Conservation (phyloP, 768 basidiomycete species). For the Suillus subluteus region DNA sequence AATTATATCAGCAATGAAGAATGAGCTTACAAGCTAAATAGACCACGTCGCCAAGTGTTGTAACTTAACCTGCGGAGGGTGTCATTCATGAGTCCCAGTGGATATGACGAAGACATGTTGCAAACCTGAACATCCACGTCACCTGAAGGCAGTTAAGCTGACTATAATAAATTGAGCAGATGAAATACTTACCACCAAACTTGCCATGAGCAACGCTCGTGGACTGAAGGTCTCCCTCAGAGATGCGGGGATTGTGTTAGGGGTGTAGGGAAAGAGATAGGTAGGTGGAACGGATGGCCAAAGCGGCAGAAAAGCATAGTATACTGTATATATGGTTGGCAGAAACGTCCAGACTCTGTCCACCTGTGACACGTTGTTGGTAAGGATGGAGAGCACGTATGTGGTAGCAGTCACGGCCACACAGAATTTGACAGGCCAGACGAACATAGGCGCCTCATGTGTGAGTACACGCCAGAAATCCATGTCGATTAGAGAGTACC, state of each 20-base stretch:
- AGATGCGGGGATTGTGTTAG: conserved; percentile 42
- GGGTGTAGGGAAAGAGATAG: conserved; percentile 58
- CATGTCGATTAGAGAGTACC: conserved; percentile 13
- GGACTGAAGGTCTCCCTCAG: conserved; percentile 59
- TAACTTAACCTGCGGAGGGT: conserved; percentile 57
- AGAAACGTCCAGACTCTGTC: conserved; percentile 83
- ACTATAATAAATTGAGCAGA: background rate
- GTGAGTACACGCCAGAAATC: conserved; percentile 17
- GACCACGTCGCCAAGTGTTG: conserved; percentile 83
- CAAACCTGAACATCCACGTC: conserved; percentile 65
- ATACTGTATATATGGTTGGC: conserved; percentile 81
- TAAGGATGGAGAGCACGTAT: conserved; percentile 66
- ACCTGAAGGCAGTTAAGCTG: conserved; percentile 30
- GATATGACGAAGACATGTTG: background rate
- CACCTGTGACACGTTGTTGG: conserved; percentile 84
- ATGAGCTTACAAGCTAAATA: conserved; percentile 66
- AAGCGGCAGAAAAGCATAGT: conserved; percentile 78
- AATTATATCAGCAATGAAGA: background rate
- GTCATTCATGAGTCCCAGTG: conserved; percentile 5
- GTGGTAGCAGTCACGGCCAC: conserved; percentile 46
- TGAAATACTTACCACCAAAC: conserved; percentile 52
- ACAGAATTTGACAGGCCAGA: conserved; percentile 71
- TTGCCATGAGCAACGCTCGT: conserved; percentile 76
- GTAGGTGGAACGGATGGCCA: conserved; percentile 42
- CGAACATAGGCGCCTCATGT: conserved; percentile 39